These are phyloP conservation scores for Cyberlindnera saturnus DNA, from an alignment of 805 yeast species.

Conservation along the genomic window DNA sequence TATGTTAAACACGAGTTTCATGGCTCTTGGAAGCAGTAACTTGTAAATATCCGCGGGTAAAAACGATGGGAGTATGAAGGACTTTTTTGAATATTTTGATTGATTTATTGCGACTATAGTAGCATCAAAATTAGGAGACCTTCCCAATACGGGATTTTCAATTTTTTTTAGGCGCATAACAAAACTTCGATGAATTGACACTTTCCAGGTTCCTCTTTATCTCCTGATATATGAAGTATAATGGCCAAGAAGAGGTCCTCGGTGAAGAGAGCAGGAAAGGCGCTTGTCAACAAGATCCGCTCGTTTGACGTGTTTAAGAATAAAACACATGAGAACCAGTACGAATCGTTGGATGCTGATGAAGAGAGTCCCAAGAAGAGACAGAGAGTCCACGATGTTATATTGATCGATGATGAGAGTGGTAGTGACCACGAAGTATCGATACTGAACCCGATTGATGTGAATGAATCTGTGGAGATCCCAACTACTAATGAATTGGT, in stretches of 20 bases:
- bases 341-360: slow-evolving; percentile 8
- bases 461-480: background rate
- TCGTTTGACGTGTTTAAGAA: slow-evolving; percentile 18
- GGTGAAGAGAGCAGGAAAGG: slow-evolving; percentile 10
- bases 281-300: slow-evolving; percentile 11
- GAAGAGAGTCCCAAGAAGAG: slow-evolving; percentile 4
- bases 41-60: too few relatives aligned
- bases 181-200: too few relatives aligned
- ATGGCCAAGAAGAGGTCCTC: slow-evolving; percentile 2
- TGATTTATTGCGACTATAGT: too few relatives aligned
- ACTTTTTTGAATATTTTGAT: too few relatives aligned
- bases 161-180: too few relatives aligned
- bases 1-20: slow-evolving; percentile 19
- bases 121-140: too few relatives aligned
- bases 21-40: slow-evolving; percentile 15
- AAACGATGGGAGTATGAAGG: too few relatives aligned
- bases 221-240: background rate
- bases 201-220: background rate
- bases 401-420: background rate
- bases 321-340: slow-evolving; percentile 22
- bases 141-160: too few relatives aligned
- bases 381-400: slow-evolving; percentile 2
- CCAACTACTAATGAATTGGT: slow-evolving; percentile 24
- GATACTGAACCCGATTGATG: background rate
- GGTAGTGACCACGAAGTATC: slow-evolving; percentile 6